Evolutionary conservation across 2,329 filamentous ascomycete species (phyloP).

Genomic region (Rutstroemia sp.): DNA sequence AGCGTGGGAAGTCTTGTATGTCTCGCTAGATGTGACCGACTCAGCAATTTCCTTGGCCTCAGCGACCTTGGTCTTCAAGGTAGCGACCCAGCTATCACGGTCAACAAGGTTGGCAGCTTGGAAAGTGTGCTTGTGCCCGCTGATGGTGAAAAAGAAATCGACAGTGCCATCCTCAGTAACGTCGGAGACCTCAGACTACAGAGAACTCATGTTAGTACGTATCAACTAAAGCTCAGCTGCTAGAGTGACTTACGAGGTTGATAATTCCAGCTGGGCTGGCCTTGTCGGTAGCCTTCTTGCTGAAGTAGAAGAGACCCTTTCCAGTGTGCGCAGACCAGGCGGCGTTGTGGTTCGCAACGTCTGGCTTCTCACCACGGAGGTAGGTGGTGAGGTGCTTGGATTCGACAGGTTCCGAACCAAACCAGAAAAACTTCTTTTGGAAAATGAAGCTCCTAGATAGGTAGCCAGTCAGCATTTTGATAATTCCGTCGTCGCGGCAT

Average conservation of each 20-base stretch:
- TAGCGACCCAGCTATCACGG: constrained; percentile 86
- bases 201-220: constrained; percentile 24
- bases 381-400: constrained; percentile 68
- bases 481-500: background rate
- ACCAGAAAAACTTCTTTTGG: constrained; percentile 91
- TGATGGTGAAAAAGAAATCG: constrained; percentile 81
- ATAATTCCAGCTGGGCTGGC: constrained; percentile 72
- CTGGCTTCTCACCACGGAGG: constrained; percentile 81
- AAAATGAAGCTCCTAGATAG: constrained; percentile 67
- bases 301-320: constrained; percentile 89
- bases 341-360: constrained; percentile 68
- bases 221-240: background rate
- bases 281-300: constrained; percentile 72
- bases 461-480: constrained; percentile 3
- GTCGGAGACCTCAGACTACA: constrained; percentile 51
- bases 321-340: constrained; percentile 92
- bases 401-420: constrained; percentile 66
- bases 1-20: constrained; percentile 62
- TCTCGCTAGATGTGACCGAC: constrained; percentile 67
- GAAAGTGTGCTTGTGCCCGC: constrained; percentile 89
- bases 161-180: constrained; percentile 65
- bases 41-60: constrained; percentile 79
- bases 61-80: constrained; percentile 72
- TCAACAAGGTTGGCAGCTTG: constrained; percentile 69
- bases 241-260: constrained; percentile 60